Base-by-base conservation (phyloP, 257 asterid genomes). In the Gardenia jasminoides region DNA sequence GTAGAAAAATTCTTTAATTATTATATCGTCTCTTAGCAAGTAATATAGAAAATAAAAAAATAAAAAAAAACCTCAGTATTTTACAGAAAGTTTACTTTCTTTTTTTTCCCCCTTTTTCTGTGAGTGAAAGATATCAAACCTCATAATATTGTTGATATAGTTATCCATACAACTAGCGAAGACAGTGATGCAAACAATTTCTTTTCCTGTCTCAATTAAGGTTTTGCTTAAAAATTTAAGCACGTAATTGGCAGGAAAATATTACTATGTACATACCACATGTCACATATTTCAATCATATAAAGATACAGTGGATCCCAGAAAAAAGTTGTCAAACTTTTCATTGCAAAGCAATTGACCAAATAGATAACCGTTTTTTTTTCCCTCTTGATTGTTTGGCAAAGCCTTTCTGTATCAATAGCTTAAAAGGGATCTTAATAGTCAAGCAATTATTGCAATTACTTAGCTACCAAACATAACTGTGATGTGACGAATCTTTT, bases 261-360 rank as follows among this genome's bases (percentile, higher is more conserved):
- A n/a, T n/a, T n/a, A n/a, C n/a, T n/a, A n/a, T n/a, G 4, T 36
- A 10, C 9, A 31, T 22, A 43, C 26, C 68, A 33, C 15, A 66
- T 13, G 5, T 15, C 6, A 41, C 43, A 67, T 24, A 20, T 24
- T 24, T 22, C 11, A 75, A 36, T 5, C 8, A 46, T 20, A 68
- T 20, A 68, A 19, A 8, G 44, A 62, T 44, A 3, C 48, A 15
- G 7, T 64, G 7, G 39, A 11, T 47, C 67, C 30, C 30, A 65
- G n/a, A 17, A 5, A 36, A 48, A 68, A 26, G n/a, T 15, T 39
- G 17, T 26, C 70, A 56, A 39, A 78, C 30, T 4, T 41, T 70
- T 70, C 72, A 43, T 26, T 19, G 3, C 20, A 43, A 78, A 69
- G 77, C 77, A 70, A 70, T 78, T 78, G 81, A 70, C 81, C 70